Conservation (phyloP, 805 yeast genomes). For the Candida morakotiae region DNA sequence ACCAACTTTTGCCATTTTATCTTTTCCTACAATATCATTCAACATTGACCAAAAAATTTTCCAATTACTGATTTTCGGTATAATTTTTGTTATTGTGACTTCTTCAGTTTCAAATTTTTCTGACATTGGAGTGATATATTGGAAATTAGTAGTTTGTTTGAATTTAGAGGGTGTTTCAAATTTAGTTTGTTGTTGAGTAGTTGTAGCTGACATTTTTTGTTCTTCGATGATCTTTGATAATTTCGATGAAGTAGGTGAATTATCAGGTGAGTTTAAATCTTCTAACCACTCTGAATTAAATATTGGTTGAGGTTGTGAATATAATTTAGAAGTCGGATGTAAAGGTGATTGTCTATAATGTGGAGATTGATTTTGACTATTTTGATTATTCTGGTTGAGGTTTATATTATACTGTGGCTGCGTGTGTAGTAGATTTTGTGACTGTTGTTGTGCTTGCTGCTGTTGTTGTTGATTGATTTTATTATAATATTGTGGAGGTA, state of each 20-base stretch:
- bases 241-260: constrained; percentile 5
- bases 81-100: neutral
- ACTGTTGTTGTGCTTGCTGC: neutral
- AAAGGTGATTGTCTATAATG: constrained; percentile 6
- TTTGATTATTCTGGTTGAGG: neutral
- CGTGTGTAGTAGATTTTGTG: constrained; percentile 4
- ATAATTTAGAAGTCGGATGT: constrained; percentile 6
- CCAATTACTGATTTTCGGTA: constrained; percentile 13
- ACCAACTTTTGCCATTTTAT: constrained; percentile 61
- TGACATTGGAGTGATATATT: constrained; percentile 6
- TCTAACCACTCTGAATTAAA: constrained; percentile 7
- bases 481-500: constrained; percentile 5
- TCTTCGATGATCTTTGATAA: constrained; percentile 2
- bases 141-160: neutral
- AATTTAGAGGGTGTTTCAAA: constrained; percentile 8
- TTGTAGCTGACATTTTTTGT: constrained; percentile 8
- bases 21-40: constrained; percentile 62
- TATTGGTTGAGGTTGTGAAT: constrained; percentile 6
- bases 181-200: constrained; percentile 3
- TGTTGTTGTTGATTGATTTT: constrained; percentile 1
- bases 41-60: constrained; percentile 52
- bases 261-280: constrained; percentile 4
- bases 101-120: constrained; percentile 2
- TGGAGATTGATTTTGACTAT: constrained; percentile 1
- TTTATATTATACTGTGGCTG: constrained; percentile 2